phyloP scores from a whole-genome alignment of 768 basidiomycete genomes.

The Rhodotorula taiwanensis region DNA sequence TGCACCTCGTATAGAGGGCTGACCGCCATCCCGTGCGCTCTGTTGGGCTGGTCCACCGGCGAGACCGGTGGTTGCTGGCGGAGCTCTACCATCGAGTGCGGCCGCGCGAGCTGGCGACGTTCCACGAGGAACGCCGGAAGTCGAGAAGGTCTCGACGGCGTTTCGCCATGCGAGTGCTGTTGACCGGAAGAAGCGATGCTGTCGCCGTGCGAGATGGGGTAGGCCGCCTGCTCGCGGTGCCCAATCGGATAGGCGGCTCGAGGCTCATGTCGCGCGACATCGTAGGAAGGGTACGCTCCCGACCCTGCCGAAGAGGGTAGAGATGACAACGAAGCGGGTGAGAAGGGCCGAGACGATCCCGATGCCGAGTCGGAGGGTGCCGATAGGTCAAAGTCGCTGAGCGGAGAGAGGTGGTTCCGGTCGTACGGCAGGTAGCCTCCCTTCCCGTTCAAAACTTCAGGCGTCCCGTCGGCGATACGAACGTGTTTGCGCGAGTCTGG shows the following conservation, averaged over 20 bases:
- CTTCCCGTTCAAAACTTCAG: slow-evolving; percentile 15
- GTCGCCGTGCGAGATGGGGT: background rate
- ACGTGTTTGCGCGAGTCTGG: slow-evolving; percentile 8
- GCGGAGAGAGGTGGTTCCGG: slow-evolving; percentile 24
- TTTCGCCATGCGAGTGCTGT: too few relatives aligned
- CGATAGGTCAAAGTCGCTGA: slow-evolving; percentile 20
- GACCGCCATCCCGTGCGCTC: too few relatives aligned
- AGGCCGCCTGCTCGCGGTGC: background rate
- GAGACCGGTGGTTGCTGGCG: slow-evolving; percentile 12
- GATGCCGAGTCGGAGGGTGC: slow-evolving; percentile 21
- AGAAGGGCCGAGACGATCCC: slow-evolving; percentile 23
- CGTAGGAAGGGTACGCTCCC: slow-evolving; percentile 11
- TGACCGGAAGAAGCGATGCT: too few relatives aligned
- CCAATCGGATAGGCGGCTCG: too few relatives aligned
- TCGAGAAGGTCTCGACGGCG: slow-evolving; percentile 16
- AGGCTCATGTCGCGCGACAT: too few relatives aligned
- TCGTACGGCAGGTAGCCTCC: slow-evolving; percentile 18
- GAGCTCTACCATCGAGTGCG: slow-evolving; percentile 39
- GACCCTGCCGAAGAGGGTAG: slow-evolving; percentile 33
- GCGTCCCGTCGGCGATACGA: slow-evolving; percentile 22
- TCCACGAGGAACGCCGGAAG: slow-evolving; percentile 33
- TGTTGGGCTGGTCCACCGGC: too few relatives aligned
- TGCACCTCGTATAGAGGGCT: slow-evolving; percentile 4
- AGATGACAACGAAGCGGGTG: slow-evolving; percentile 25
- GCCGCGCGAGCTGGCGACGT: slow-evolving; percentile 24